Evolutionary conservation across 768 basidiomycete species (phyloP).

Genomic region (Boletus tomentosulus): DNA sequence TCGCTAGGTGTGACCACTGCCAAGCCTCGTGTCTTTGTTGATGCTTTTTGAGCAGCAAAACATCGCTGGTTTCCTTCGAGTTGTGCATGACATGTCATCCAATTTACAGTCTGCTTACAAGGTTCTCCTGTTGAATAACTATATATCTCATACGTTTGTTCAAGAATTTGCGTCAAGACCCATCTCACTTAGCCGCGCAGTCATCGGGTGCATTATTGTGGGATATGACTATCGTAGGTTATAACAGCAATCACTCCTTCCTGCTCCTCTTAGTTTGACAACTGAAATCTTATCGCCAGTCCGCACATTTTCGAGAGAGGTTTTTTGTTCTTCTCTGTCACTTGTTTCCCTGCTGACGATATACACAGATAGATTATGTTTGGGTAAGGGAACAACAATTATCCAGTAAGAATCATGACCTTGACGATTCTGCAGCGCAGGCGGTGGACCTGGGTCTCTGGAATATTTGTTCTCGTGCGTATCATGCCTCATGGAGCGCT

Average conservation of each 20-base stretch:
- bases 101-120: background rate
- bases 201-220: background rate
- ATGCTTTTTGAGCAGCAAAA: too few species aligned
- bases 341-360: background rate
- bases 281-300: background rate
- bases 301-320: background rate
- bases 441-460: too few species aligned
- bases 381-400: too few species aligned
- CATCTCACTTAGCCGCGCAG: background rate
- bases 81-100: background rate
- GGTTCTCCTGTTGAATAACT: background rate
- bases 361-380: too few species aligned
- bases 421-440: too few species aligned
- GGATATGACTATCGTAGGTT: background rate
- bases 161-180: background rate
- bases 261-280: background rate
- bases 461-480: background rate
- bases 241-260: background rate
- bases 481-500: background rate
- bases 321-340: background rate
- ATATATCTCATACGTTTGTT: background rate
- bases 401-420: too few species aligned
- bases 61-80: too few species aligned
- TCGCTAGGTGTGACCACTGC: too few species aligned
- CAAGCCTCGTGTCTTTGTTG: too few species aligned